Evolutionary conservation across 306 rosid species (phyloP).

Genomic region (Arachis stenosperma): DNA sequence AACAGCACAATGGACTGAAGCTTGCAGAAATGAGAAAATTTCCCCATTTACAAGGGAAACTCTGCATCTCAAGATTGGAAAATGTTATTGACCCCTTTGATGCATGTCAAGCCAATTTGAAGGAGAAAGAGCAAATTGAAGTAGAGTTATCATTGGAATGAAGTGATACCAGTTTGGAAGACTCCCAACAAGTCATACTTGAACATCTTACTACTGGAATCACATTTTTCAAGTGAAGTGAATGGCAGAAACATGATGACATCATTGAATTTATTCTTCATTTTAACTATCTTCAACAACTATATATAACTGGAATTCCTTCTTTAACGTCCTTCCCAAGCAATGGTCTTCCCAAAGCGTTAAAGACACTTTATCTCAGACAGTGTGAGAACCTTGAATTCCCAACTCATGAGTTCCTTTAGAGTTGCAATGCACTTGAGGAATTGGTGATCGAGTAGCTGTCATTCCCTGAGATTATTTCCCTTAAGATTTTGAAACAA

Average conservation of each 20-base stretch:
- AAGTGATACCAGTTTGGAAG: background rate
- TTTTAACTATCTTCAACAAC: background rate
- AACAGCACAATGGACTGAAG: slow-evolving; percentile 3
- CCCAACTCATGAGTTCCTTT: background rate
- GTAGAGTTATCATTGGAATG: slow-evolving; percentile 21
- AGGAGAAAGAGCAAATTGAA: background rate
- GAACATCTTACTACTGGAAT: background rate
- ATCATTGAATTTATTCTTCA: background rate
- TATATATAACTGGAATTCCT: slow-evolving; percentile 6
- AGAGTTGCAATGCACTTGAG: too few species aligned
- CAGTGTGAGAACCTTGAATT: background rate
- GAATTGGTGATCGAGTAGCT: too few species aligned
- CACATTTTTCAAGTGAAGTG: too few species aligned
- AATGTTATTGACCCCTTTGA: slow-evolving; percentile 12
- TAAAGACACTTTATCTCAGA: background rate
- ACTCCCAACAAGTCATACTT: background rate
- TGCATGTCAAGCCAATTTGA: background rate
- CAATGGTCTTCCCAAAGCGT: background rate
- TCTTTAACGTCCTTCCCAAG: slow-evolving; percentile 5
- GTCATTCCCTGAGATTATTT: background rate
- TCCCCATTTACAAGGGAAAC: slow-evolving; percentile 13
- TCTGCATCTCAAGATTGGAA: slow-evolving; percentile 20
- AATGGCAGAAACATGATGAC: too few species aligned
- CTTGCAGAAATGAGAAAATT: slow-evolving; percentile 14
- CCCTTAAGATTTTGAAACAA: background rate